Percentiles rank a stretch among this genome's conserved stretches.
These are phyloP conservation scores for Cicer judaicum DNA, from an alignment of 306 rosid genomes.

Conservation along the genomic window DNA sequence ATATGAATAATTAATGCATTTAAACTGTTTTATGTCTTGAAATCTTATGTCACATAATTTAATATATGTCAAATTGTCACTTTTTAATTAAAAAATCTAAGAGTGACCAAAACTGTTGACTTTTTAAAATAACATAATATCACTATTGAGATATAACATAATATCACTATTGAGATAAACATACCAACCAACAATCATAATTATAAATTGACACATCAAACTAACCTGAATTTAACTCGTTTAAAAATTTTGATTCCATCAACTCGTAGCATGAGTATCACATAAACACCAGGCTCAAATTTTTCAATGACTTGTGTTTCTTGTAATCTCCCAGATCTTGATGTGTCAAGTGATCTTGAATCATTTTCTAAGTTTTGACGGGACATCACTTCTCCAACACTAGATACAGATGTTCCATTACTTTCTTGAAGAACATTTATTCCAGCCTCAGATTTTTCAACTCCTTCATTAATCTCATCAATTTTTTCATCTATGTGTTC, in stretches of 20 bases:
- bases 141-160: background rate
- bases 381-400: slow-evolving; percentile 31
- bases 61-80: no score
- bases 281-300: slow-evolving; percentile 82
- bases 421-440: slow-evolving; percentile 1
- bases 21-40: no score
- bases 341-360: slow-evolving; percentile 49
- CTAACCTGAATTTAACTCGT: slow-evolving; percentile 86
- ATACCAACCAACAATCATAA: background rate
- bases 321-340: slow-evolving; percentile 38
- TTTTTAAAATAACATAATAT: background rate
- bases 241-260: slow-evolving; percentile 64
- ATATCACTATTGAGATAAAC: background rate
- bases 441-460: slow-evolving; percentile 36
- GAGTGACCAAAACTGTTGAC: no score
- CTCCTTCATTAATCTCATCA: slow-evolving; percentile 30
- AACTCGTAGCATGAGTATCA: slow-evolving; percentile 49
- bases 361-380: slow-evolving; percentile 50
- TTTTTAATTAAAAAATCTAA: no score
- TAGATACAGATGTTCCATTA: slow-evolving; percentile 36
- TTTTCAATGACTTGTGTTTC: slow-evolving; percentile 73
- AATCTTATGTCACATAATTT: no score
- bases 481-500: slow-evolving; percentile 40
- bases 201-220: slow-evolving; percentile 17
- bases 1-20: no score